Conservation (phyloP, 2,329 filamentous ascomycete genomes). For the Leptographium galeiforme region DNA sequence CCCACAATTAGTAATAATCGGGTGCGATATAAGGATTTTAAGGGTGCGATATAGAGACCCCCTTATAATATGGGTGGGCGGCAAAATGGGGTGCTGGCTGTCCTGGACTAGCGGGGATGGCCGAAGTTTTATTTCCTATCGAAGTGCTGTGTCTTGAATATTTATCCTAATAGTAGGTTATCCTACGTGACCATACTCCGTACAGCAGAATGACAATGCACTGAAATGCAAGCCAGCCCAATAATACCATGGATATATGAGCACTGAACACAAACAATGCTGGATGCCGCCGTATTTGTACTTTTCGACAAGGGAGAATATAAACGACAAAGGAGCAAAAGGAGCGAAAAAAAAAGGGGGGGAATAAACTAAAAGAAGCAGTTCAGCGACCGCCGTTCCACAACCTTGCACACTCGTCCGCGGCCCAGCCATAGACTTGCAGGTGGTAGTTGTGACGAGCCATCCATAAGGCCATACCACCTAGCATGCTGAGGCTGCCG, state of each 20-base stretch:
- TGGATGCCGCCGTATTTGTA: not conserved
- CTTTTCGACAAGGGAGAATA: not conserved
- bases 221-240: not conserved
- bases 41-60: too few relatives aligned
- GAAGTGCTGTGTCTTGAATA: too few relatives aligned
- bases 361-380: not conserved
- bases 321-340: not conserved
- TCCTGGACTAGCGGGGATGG: too few relatives aligned
- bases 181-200: too few relatives aligned
- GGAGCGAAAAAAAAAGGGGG: not conserved
- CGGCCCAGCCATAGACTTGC: conserved; percentile 15
- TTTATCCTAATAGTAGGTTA: too few relatives aligned
- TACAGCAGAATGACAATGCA: too few relatives aligned
- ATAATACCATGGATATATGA: not conserved
- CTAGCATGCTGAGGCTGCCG: conserved; percentile 60
- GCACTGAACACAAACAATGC: not conserved
- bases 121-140: too few relatives aligned
- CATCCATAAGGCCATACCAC: conserved; percentile 56
- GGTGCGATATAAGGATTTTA: too few relatives aligned
- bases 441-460: conserved; percentile 16
- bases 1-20: too few relatives aligned
- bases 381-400: conserved; percentile 15
- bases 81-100: too few relatives aligned
- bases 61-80: too few relatives aligned
- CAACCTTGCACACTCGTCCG: conserved; percentile 16